Base-by-base conservation (phyloP, 768 basidiomycete species). In the Pholiota conissans region DNA sequence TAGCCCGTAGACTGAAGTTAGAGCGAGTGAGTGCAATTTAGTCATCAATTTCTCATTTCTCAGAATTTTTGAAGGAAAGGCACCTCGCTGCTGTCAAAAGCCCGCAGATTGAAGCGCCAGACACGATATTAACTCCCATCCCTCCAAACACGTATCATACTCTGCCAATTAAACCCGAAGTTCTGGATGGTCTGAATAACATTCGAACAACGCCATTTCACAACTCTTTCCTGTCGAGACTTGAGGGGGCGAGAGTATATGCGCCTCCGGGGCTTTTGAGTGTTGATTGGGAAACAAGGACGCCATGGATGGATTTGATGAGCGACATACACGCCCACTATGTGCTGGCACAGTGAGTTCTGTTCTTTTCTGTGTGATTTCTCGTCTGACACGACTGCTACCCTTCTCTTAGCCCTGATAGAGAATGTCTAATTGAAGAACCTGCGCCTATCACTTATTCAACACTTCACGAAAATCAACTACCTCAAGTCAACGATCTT, bases 261-360 rank as follows among this genome's bases (percentile, higher is more conserved):
- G 63, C 63, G 10, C 71, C 74, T 32, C 64, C 72, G 10, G 74
- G 71, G 3, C 65, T 81, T 27, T 76, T 91, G 37, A 78, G 84
- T 9, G 74, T 85, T 24, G 90, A 92, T 69, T 92, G 89, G 90
- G 85, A 89, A 67, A 84, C 81, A 3, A 73, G 73, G 37, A 71
- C 89, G 3, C 84, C 88, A 0, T 93, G 91, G 91, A 86, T 86
- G 79, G 71, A 78, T 34, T 79, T 93, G 42, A 89, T 92, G 87
- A 67, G 71, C 29, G 90, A 93, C 61, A 78, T 93, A 39, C 76
- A 80, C 49, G 82, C 81, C 2, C 91, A 93, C 72, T 81, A 85
- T 63, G 63, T 67, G 1, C 70, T 89, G 22, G 73, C 81, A 30
- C 84, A 87, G 91, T 91, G 62, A 57, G 85, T 69, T 52, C 18